A percentile compares a stretch with the other conserved stretches of the same genome.
Conservation (phyloP, 2,329 filamentous ascomycete species). For the Cadophora sp. region DNA sequence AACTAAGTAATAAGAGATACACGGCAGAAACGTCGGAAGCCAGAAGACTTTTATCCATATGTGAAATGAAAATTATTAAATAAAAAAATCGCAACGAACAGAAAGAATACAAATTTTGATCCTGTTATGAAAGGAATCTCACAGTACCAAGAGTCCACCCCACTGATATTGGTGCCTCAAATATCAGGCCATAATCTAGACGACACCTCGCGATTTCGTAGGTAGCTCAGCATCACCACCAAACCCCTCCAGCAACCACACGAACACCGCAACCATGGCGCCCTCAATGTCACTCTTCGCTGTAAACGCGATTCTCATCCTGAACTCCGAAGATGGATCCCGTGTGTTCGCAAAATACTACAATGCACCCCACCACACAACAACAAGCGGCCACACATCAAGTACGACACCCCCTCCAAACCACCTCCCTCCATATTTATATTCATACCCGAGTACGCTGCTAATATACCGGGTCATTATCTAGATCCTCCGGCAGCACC, state of each 20-base stretch:
- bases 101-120: too few relatives aligned
- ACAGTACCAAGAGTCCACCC: too few relatives aligned
- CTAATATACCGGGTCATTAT: not conserved
- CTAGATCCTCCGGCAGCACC: slow-evolving; percentile 67
- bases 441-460: slow-evolving; percentile 21
- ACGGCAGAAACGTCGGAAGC: too few relatives aligned
- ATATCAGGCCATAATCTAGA: slow-evolving; percentile 22
- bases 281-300: slow-evolving; percentile 78
- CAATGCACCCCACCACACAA: slow-evolving; percentile 66
- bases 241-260: slow-evolving; percentile 3
- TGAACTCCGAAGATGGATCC: slow-evolving; percentile 85
- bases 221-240: slow-evolving; percentile 6
- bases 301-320: slow-evolving; percentile 78
- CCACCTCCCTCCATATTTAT: slow-evolving; percentile 24
- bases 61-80: too few relatives aligned
- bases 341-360: slow-evolving; percentile 97
- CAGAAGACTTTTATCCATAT: too few relatives aligned
- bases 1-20: too few relatives aligned
- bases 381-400: slow-evolving; percentile 40
- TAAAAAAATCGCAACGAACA: too few relatives aligned
- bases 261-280: slow-evolving; percentile 60
- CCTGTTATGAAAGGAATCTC: too few relatives aligned
- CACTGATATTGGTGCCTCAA: slow-evolving; percentile 11
- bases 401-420: slow-evolving; percentile 11
- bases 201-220: slow-evolving; percentile 28